Evolutionary conservation across 2,329 filamentous ascomycete species (phyloP).

Genomic region (Penicillium sp.): DNA sequence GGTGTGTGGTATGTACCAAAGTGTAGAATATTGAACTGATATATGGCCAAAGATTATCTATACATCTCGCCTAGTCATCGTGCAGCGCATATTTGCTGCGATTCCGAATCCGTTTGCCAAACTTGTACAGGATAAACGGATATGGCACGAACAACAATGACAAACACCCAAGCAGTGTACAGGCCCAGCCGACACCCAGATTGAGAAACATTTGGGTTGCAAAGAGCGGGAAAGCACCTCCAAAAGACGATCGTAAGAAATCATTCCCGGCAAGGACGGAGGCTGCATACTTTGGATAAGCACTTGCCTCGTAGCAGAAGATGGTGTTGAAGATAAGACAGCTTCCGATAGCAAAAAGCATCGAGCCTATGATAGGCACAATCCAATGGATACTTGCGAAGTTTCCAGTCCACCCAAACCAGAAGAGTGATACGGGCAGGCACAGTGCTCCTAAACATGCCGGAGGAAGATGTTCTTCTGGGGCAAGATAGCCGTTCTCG

Average conservation of each 20-base stretch:
- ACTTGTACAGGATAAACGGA: neutral
- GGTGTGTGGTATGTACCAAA: too few species aligned
- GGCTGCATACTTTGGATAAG: slow-evolving; percentile 69
- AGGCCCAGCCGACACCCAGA: neutral
- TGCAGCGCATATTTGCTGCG: neutral
- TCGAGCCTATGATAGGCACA: slow-evolving; percentile 63
- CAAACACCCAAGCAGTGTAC: neutral
- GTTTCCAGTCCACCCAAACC: slow-evolving; percentile 65
- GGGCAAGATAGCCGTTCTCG: slow-evolving; percentile 46
- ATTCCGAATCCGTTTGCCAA: neutral
- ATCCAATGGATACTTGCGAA: slow-evolving; percentile 55
- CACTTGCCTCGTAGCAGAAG: slow-evolving; percentile 72
- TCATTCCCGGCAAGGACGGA: slow-evolving; percentile 72
- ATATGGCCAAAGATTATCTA: too few species aligned
- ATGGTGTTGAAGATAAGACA: slow-evolving; percentile 71
- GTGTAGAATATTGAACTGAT: too few species aligned
- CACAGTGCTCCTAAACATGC: slow-evolving; percentile 60
- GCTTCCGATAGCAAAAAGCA: slow-evolving; percentile 68
- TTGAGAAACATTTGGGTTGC: neutral
- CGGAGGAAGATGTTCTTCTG: slow-evolving; percentile 67
- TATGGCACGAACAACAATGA: neutral
- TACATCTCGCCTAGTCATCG: too few species aligned
- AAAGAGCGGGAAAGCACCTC: slow-evolving; percentile 29
- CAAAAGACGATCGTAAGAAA: slow-evolving; percentile 63
- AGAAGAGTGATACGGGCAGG: slow-evolving; percentile 64